Base-by-base conservation (phyloP, 208 protist species). In the Wallacemonas collosoma region DNA sequence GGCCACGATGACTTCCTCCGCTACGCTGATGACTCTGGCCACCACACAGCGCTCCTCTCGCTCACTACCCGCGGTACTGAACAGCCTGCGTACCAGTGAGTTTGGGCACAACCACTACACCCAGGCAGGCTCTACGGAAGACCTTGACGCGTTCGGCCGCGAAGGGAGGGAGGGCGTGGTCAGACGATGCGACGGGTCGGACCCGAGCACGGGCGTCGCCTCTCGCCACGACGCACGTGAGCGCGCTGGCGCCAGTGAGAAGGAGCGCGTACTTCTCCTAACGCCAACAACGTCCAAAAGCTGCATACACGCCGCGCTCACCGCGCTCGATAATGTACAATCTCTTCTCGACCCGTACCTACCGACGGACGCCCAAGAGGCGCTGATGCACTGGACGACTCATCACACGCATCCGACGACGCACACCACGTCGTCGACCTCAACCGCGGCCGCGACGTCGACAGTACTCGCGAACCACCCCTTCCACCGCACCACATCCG, bases 291-390 rank as follows among this genome's bases (percentile, higher is more conserved):
- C 40, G 7, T 38, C 60, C 11, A 45, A 48, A 8, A 48, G 38
- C 38, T 38, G 14, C 15, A 14, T 65, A 41, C 60, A 65, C n/a
- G 60, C 60, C 9, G 60, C 60, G 6, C 43, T 65, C n/a, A 65
- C 38, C 4, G 60, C 60, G 43, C 26, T 65, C 7, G 60, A 65
- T n/a, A 65, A 65, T 48, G 60, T 65, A 36, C 60, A 65, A 36
- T 65, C 60, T 4, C 43, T 65, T 6, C 17, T 65, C 5, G 60
- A 65, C n/a, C 60, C 60, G 60, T 65, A 65, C 17, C 40, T 65
- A 12, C 60, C 60, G 3, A 4, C 26, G 5, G 41, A 38, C 26
- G 41, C n/a, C 12, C 60, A 26, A 14, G 12, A 65, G 41, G 39
- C 43, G 43, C 43, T 51, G 41, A 36, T 36, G 53, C 6, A 8